Conservation (phyloP, 2,329 filamentous ascomycete species). For the Zymoseptoria ardabiliae region DNA sequence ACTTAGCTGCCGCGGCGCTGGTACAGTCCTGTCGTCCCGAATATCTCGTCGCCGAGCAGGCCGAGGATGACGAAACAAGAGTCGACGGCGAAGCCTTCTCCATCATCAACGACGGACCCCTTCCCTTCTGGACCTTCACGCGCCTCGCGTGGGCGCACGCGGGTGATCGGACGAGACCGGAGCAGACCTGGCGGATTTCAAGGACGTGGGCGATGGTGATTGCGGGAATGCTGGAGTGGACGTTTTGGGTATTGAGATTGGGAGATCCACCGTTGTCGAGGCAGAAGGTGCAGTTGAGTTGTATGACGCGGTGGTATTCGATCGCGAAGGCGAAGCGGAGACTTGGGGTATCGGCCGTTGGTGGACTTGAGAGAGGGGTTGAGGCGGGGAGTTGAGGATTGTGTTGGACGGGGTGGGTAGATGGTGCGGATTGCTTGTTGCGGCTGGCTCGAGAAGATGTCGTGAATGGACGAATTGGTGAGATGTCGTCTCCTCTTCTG, state of each 20-base stretch:
- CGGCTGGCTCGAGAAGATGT: too few species aligned
- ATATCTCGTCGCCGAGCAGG: slow-evolving; percentile 24
- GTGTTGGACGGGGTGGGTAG: slow-evolving; percentile 30
- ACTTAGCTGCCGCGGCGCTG: slow-evolving; percentile 44
- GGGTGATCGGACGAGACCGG: slow-evolving; percentile 32
- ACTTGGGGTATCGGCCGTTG: slow-evolving; percentile 62
- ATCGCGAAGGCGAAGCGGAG: slow-evolving; percentile 66
- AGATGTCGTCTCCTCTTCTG: too few species aligned
- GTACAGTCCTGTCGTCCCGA: slow-evolving; percentile 36
- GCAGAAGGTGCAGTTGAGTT: slow-evolving; percentile 54
- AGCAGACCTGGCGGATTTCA: slow-evolving; percentile 37
- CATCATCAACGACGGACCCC: slow-evolving; percentile 44
- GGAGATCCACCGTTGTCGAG: slow-evolving; percentile 41
- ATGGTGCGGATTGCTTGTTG: slow-evolving; percentile 13
- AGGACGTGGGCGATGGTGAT: slow-evolving; percentile 36
- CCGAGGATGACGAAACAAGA: slow-evolving; percentile 38
- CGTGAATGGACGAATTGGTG: too few species aligned
- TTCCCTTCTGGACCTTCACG: slow-evolving; percentile 46
- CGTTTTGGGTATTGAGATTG: slow-evolving; percentile 36
- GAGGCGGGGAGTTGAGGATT: slow-evolving; percentile 37
- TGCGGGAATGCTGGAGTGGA: slow-evolving; percentile 38
- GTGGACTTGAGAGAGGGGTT: slow-evolving; percentile 59
- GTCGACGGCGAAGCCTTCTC: slow-evolving; percentile 40
- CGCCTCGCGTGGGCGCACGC: slow-evolving; percentile 40
- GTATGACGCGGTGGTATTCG: slow-evolving; percentile 71